Conservation (phyloP, 768 basidiomycete genomes). For the Mycena capillaripes region DNA sequence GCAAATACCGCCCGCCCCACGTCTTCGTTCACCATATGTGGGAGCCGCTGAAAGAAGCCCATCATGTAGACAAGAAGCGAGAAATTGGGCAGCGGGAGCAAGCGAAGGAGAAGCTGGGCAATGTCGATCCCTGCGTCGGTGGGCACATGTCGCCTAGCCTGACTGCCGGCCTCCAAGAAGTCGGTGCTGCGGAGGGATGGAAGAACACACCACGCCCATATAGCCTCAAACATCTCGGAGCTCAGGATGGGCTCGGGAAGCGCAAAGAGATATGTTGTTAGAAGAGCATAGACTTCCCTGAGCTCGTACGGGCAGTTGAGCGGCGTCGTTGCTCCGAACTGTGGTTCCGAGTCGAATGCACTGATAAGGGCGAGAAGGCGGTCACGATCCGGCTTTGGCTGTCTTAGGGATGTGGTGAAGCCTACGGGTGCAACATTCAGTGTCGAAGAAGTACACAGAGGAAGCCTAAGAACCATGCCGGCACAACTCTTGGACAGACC, state of each 20-base stretch:
- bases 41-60: constrained; percentile 59
- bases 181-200: constrained; percentile 39
- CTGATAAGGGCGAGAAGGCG: constrained; percentile 54
- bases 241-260: constrained; percentile 57
- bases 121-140: constrained; percentile 41
- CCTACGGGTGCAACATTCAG: constrained; percentile 6
- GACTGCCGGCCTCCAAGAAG: constrained; percentile 36
- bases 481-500: constrained; percentile 59
- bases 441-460: not conserved
- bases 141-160: constrained; percentile 33
- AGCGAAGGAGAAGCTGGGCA: constrained; percentile 54
- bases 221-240: constrained; percentile 49
- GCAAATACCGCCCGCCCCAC: constrained; percentile 54
- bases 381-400: constrained; percentile 45
- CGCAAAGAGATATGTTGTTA: constrained; percentile 55
- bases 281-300: constrained; percentile 56
- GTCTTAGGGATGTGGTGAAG: not conserved
- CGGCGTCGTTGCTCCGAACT: constrained; percentile 45
- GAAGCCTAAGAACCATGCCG: constrained; percentile 47
- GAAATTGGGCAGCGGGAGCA: constrained; percentile 59
- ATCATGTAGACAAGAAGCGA: constrained; percentile 60
- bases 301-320: constrained; percentile 53
- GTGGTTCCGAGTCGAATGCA: constrained; percentile 51
- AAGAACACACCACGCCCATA: constrained; percentile 53
- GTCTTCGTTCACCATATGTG: constrained; percentile 48